Percentiles rank a stretch among this genome's conserved stretches.
These are phyloP conservation scores for Sporothrix euskadiensis DNA, from an alignment of 2,329 filamentous ascomycete genomes.

Conservation along the genomic window DNA sequence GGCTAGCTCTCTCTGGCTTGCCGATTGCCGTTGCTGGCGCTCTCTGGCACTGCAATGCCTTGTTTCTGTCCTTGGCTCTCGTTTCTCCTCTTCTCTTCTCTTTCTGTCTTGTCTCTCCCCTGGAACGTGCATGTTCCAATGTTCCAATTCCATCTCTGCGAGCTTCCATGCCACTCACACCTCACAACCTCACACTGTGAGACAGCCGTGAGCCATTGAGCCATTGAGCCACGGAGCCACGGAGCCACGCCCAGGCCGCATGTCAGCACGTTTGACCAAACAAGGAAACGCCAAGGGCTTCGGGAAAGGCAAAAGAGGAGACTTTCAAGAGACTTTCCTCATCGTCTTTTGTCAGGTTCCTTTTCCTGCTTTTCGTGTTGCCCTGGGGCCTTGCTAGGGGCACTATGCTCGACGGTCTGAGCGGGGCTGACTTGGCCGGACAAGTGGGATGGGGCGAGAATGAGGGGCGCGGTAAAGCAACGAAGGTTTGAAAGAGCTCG, in stretches of 20 bases:
- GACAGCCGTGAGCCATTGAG: no score
- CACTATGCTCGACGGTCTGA: conserved; percentile 2
- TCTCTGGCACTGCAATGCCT: not conserved
- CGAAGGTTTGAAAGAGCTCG: not conserved
- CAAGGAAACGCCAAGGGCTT: not conserved
- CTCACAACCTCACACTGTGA: not conserved
- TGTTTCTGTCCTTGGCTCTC: not conserved
- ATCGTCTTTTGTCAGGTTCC: not conserved
- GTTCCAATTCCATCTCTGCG: not conserved
- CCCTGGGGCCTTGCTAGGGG: conserved; percentile 12
- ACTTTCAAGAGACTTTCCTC: not conserved
- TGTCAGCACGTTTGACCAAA: conserved; percentile 15
- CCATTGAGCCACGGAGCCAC: not conserved
- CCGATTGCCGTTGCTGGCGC: not conserved
- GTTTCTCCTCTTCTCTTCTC: not conserved
- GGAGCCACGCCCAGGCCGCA: conserved; percentile 3
- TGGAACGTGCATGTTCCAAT: not conserved
- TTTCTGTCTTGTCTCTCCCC: not conserved
- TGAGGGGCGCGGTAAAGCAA: not conserved
- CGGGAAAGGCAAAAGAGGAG: not conserved
- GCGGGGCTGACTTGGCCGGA: conserved; percentile 12
- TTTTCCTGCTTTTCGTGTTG: not conserved
- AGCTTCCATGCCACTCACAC: not conserved
- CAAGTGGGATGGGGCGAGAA: conserved; percentile 13
- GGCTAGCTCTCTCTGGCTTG: not conserved